Evolutionary conservation across 2,329 filamentous ascomycete genomes (phyloP).

Genomic region (Bipolaris bicolor): DNA sequence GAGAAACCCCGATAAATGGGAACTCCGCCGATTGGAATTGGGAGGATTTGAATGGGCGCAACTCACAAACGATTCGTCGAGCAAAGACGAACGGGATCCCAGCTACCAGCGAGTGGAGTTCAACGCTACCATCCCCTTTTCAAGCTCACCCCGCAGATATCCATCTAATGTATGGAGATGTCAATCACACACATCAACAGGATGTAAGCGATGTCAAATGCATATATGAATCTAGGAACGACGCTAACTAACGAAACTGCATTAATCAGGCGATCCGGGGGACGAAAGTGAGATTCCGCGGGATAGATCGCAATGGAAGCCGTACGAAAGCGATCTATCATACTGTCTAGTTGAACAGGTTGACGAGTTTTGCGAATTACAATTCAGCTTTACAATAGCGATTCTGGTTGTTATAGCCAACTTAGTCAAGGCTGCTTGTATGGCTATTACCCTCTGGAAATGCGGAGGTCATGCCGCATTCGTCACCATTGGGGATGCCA

Average conservation of each 20-base stretch:
- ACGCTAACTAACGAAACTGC: neutral
- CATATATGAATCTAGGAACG: too few species aligned
- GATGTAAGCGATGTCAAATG: neutral
- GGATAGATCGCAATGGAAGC: slow-evolving; percentile 16
- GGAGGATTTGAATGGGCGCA: neutral
- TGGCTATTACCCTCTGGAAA: slow-evolving; percentile 20
- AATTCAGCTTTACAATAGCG: slow-evolving; percentile 37
- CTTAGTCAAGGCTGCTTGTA: slow-evolving; percentile 12
- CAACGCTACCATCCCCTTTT: neutral
- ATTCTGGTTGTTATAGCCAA: slow-evolving; percentile 16
- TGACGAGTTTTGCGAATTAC: slow-evolving; percentile 31
- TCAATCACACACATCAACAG: slow-evolving; percentile 3
- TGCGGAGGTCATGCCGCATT: slow-evolving; percentile 17
- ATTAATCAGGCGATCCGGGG: neutral
- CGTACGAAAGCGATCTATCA: slow-evolving; percentile 9
- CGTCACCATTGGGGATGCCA: slow-evolving; percentile 31
- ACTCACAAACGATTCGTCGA: neutral
- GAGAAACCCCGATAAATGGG: slow-evolving; percentile 6
- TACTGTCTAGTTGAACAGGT: slow-evolving; percentile 31
- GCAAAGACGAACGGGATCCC: fast-evolving
- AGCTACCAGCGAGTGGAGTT: neutral
- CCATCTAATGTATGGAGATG: slow-evolving; percentile 24
- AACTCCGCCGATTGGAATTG: neutral
- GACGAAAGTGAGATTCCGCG: slow-evolving; percentile 13
- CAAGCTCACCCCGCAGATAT: neutral